Base-by-base conservation (phyloP, 495 filamentous ascomycete genomes). In the Tuber melanosporum region DNA sequence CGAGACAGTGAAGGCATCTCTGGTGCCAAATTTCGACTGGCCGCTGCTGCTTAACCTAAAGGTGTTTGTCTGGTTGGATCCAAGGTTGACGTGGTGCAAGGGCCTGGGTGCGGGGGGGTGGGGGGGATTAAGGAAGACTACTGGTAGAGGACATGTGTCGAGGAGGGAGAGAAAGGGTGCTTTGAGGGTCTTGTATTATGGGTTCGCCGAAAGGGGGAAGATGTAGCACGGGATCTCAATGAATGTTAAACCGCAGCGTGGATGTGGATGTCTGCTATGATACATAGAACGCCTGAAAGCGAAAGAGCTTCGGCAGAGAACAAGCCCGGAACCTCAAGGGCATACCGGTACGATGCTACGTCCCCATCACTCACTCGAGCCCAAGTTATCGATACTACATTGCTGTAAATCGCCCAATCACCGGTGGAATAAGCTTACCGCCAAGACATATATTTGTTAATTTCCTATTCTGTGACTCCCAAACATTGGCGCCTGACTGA, bases 1-100 rank as follows among this genome's bases (percentile, higher is more conserved):
- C 75, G 72, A 10, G 74, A 46, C 45, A 46, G 78, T 41, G 43
- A 20, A 69, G 85, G 82, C 78, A 84, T 84, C 46, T 85, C 82
- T 36, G 86, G 82, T 75, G 71, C 77, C 14, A 36, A 19, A 66
- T 66, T 8, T 36, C 57, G 26, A 36, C 57, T 66, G 12, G 5
- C 22, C 70, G 70, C 32, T 9, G 15, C 9, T 73, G 52, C 4
- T 46, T 46, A 46, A 1, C 15, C 39, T 17, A 17, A 42, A 32
- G 8, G 36, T 19, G 20, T 71, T 36, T 36, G 57, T 39, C 69
- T 42, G 74, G 57, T 74, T 70, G 17, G 49, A 32, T 45, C 15
- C n/a, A 0, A 43, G 36, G 32, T 43, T 75, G 26, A 39, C 36
- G 44, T 22, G 26, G 26, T 43, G 43, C 36, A 8, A 32, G 32